Evolutionary conservation across 1,284 basidiomycete genomes (phyloP).

Genomic region (Tylopilus sp.): DNA sequence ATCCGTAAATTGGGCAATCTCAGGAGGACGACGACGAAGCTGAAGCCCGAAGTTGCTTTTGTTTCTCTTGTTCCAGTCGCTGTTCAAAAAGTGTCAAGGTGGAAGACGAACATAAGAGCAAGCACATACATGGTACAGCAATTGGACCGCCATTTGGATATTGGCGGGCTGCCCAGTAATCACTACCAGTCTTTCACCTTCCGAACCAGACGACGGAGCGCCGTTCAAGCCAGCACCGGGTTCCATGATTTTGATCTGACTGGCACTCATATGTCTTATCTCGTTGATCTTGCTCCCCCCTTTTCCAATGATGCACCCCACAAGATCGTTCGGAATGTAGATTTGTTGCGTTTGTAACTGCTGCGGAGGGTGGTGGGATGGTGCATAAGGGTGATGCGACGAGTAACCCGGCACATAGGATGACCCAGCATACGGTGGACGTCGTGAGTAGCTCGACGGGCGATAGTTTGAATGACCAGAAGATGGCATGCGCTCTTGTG

Average conservation of each 20-base stretch:
- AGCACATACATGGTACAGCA: constrained; percentile 80
- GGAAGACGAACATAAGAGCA: constrained; percentile 3
- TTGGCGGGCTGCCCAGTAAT: constrained; percentile 92
- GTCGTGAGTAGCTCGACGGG: constrained; percentile 49
- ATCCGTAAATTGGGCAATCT: constrained; percentile 7
- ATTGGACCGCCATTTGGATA: constrained; percentile 93
- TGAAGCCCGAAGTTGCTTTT: constrained; percentile 65
- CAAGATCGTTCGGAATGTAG: constrained; percentile 96
- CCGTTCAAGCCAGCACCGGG: constrained; percentile 79
- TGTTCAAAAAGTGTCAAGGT: constrained; percentile 31
- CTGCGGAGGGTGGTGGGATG: constrained; percentile 38
- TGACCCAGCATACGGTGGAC: constrained; percentile 53
- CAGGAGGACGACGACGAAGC: constrained; percentile 31
- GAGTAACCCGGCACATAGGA: constrained; percentile 66
- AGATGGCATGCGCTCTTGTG: constrained; percentile 82
- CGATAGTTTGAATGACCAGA: constrained; percentile 51
- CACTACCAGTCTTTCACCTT: constrained; percentile 86
- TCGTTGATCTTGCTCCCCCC: constrained; percentile 99
- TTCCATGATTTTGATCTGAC: constrained; percentile 98
- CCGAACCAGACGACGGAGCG: constrained; percentile 60
- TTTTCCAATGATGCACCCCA: constrained; percentile 98
- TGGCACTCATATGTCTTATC: constrained; percentile 89
- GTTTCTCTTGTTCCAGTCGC: constrained; percentile 85
- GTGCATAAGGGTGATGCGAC: constrained; percentile 44
- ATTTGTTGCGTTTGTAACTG: constrained; percentile 95